These are phyloP conservation scores for Helianthus annuus DNA, from an alignment of 129 eudicot genomes.

Conservation along the genomic window HanXRQr2.0-SUNRISE NC_035441.2:120571719-120572218, in stretches of 20 bases:
- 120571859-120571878: constrained; percentile 64
- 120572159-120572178: constrained; percentile 83
- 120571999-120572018: constrained; percentile 89
- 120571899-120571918: neutral
- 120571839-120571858: constrained; percentile 87
- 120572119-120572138: constrained; percentile 89
- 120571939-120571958: constrained; percentile 50
- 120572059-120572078: constrained; percentile 91
- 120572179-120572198: constrained; percentile 93
- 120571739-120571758: too few relatives aligned
- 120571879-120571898: constrained; percentile 8
- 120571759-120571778: neutral
- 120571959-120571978: constrained; percentile 83
- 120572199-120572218: constrained; percentile 89
- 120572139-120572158: constrained; percentile 93
- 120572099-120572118: constrained; percentile 94
- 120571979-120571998: constrained; percentile 97
- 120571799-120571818: constrained; percentile 96
- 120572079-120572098: constrained; percentile 97
- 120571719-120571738: too few relatives aligned
- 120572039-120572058: constrained; percentile 86
- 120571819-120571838: constrained; percentile 79
- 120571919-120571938: neutral
- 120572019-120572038: constrained; percentile 86
- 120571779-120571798: constrained; percentile 41